A percentile compares a stretch with the other conserved stretches of the same genome.
Conservation (phyloP, 1,284 basidiomycete species). For the Sporisorium exsertum region DNA sequence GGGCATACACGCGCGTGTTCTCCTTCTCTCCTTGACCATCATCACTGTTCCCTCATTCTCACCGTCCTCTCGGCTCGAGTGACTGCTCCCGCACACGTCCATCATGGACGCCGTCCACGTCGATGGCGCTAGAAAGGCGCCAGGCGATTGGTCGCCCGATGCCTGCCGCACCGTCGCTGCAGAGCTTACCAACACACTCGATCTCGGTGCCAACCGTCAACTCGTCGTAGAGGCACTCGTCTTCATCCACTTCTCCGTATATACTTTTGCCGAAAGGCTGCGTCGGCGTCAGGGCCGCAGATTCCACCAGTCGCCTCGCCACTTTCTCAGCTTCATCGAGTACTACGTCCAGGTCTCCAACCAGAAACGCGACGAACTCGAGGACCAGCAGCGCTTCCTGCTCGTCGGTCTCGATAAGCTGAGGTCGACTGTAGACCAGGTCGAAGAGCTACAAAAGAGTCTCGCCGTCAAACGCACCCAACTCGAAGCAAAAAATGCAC, state of each 20-base stretch:
- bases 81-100: conserved; percentile 6
- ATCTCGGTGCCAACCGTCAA: conserved; percentile 60
- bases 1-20: conserved; percentile 1
- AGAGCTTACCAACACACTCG: conserved; percentile 64
- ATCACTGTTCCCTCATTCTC: not conserved
- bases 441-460: conserved; percentile 85
- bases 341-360: conserved; percentile 96
- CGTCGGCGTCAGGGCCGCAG: conserved; percentile 91
- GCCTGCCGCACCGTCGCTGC: conserved; percentile 67
- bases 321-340: conserved; percentile 98
- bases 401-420: conserved; percentile 98
- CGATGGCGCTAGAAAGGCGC: conserved; percentile 53
- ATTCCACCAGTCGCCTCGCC: conserved; percentile 96
- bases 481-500: conserved; percentile 89
- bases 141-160: conserved; percentile 68
- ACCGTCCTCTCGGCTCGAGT: not conserved
- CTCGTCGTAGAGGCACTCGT: conserved; percentile 90
- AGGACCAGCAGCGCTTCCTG: conserved; percentile 98
- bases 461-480: conserved; percentile 93
- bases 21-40: not conserved
- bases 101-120: conserved; percentile 50
- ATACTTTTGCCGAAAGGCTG: conserved; percentile 87
- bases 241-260: conserved; percentile 88
- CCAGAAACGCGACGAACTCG: conserved; percentile 97
- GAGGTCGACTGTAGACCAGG: conserved; percentile 86